Evolutionary conservation across 352 stramenopile genomes (phyloP), one percentile per base, ranked within the genome.

Genomic region (Elongisporangium anandrum): DNA sequence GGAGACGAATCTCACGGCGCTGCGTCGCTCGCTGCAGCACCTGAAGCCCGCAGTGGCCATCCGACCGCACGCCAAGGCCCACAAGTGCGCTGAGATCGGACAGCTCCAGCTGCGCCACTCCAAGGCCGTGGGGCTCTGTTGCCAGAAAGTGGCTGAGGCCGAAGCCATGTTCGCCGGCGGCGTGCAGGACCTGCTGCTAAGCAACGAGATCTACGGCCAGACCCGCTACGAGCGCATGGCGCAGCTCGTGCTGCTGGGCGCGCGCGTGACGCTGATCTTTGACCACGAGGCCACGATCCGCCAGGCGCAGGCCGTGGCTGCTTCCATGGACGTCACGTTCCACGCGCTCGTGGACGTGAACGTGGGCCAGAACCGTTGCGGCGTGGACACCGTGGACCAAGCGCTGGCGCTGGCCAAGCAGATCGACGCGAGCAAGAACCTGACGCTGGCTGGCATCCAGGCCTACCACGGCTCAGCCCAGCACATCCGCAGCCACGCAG

Each of bases 341-440:
- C 68, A 68, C 21, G 75, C 72, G 39, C 72, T 92, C 17, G 79
- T 92, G 49, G 84, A 93, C 24, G 71, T 90, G 23, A 86, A 91
- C 64, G 81, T 90, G 17, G 84, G 81, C 2, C 84, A 92, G 57
- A 69, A 88, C 56, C 81, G 84, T 21, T 93, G 84, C 57, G 84
- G 84, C 34, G 81, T 89, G 3, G 73, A 87, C 48, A 68, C 73
- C 4, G 59, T 74, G 16, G 70, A 79, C 15, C 70, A 85, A 5
- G 79, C 68, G 0, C 54, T 88, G 1, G 49, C 52, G 2, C 66
- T 92, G 20, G 83, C 77, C 1, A 54, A 65, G 6, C 50, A 58
- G 10, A 81, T 90, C 54, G 22, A 70, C 0, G 24, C 17, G 2
- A n/a, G 61, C 8, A 29, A 52, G 15, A 21, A 61, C 2, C 56